Percentiles rank a stretch among this genome's conserved stretches.
Conservation (phyloP, 345 rosid genomes). For the Carallia brachiata region DNA sequence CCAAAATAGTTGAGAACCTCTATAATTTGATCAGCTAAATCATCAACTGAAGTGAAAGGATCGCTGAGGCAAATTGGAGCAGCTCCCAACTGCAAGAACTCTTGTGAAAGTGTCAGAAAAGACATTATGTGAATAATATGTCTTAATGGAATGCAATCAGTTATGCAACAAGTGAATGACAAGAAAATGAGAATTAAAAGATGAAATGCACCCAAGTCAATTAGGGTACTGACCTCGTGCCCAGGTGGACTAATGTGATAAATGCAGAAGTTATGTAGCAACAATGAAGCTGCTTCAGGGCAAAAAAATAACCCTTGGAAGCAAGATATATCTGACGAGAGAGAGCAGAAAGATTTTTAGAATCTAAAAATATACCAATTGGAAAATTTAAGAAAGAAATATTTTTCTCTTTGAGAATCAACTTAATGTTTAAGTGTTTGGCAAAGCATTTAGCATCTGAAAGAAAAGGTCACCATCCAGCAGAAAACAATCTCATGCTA, state of each 20-base stretch:
- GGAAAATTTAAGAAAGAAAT: too few species aligned
- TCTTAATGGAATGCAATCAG: neutral
- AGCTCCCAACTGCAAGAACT: constrained; percentile 94
- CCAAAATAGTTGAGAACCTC: constrained; percentile 94
- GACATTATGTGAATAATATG: constrained; percentile 37
- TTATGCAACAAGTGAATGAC: neutral
- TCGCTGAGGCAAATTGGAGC: constrained; percentile 49
- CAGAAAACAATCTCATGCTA: too few species aligned
- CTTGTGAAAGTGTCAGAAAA: constrained; percentile 56
- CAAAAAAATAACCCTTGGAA: constrained; percentile 88
- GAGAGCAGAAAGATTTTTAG: neutral
- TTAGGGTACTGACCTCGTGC: constrained; percentile 76
- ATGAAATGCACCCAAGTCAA: constrained; percentile 6
- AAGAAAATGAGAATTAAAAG: constrained; percentile 10
- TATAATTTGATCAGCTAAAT: constrained; percentile 86
- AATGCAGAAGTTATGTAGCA: constrained; percentile 91
- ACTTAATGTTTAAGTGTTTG: too few species aligned
- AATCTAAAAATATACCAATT: neutral
- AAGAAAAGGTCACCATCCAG: too few species aligned
- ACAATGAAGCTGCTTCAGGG: constrained; percentile 83
- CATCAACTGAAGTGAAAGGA: constrained; percentile 73
- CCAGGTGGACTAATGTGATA: constrained; percentile 97
- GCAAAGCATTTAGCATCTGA: too few species aligned
- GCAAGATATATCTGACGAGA: constrained; percentile 70
- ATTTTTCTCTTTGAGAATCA: too few species aligned